These are phyloP conservation scores for Chaetothyriales sp. DNA, from an alignment of 2,329 filamentous ascomycete species.

Conservation along the genomic window DNA sequence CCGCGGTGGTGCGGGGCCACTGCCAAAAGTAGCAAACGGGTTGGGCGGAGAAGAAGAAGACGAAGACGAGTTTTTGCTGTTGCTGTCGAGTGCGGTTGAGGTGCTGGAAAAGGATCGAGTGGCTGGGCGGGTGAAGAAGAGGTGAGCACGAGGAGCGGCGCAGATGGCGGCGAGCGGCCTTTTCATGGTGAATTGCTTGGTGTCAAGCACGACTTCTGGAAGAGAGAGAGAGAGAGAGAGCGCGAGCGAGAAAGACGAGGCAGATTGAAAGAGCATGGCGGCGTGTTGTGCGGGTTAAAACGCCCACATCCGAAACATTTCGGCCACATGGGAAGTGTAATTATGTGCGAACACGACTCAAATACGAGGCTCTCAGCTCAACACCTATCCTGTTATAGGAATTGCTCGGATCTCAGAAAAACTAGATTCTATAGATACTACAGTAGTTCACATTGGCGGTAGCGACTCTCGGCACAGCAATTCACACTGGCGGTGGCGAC, in stretches of 20 bases:
- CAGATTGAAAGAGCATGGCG: too few species aligned
- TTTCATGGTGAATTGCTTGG: background rate
- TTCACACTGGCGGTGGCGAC: conserved; percentile 66
- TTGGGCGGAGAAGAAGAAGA: background rate
- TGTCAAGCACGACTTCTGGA: too few species aligned
- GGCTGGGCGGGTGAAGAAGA: conserved; percentile 6
- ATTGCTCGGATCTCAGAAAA: too few species aligned
- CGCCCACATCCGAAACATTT: too few species aligned
- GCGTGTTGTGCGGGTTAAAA: too few species aligned
- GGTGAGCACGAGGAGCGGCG: conserved; percentile 8
- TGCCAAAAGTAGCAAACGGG: conserved; percentile 3
- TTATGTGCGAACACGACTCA: too few species aligned
- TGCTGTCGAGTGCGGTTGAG: background rate
- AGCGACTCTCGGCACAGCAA: conserved; percentile 83
- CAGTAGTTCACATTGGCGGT: conserved; percentile 32
- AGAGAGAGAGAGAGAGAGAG: too few species aligned
- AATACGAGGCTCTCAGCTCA: too few species aligned
- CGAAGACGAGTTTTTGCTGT: background rate
- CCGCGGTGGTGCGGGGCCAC: conserved; percentile 59
- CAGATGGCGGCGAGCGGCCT: background rate
- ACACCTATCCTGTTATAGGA: too few species aligned
- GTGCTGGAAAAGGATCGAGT: conserved; percentile 12
- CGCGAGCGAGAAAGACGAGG: too few species aligned
- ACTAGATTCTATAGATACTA: too few species aligned
- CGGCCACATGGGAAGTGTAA: too few species aligned